Evolutionary conservation across 1,284 basidiomycete species (phyloP).

Genomic region (Cryptococcus maquisensis): DNA sequence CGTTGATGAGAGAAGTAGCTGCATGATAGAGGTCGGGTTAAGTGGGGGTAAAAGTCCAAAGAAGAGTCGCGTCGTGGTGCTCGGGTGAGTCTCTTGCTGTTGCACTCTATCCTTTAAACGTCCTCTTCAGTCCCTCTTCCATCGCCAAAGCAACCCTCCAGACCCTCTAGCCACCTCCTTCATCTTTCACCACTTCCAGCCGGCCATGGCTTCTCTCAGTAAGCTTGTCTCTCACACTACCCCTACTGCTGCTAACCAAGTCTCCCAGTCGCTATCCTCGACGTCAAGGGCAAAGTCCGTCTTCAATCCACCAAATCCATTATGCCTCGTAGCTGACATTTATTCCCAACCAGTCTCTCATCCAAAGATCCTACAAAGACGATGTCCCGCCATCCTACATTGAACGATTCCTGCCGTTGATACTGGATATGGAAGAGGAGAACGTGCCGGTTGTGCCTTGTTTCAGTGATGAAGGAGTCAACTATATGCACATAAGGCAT

Average conservation of each 20-base stretch:
- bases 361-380: constrained; percentile 96
- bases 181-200: not conserved
- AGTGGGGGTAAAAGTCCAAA: not conserved
- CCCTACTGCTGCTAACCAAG: not conserved
- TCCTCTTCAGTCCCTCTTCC: not conserved
- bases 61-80: not conserved
- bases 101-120: not conserved
- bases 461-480: constrained; percentile 88
- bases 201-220: constrained; percentile 38
- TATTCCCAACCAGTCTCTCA: constrained; percentile 63
- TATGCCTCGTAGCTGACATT: not conserved
- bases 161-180: too few species aligned
- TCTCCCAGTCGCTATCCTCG: constrained; percentile 76
- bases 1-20: too few species aligned
- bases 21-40: not conserved
- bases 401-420: constrained; percentile 88
- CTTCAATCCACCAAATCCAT: not conserved
- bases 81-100: not conserved
- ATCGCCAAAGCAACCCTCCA: too few species aligned
- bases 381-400: constrained; percentile 86
- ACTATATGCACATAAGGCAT: constrained; percentile 98
- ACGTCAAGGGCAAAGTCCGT: constrained; percentile 79
- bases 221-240: constrained; percentile 5
- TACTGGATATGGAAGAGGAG: constrained; percentile 97
- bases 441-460: constrained; percentile 91